These are phyloP conservation scores for Taphrina sp. DNA, from an alignment of 1,139 yeast species.

Conservation along the genomic window DNA sequence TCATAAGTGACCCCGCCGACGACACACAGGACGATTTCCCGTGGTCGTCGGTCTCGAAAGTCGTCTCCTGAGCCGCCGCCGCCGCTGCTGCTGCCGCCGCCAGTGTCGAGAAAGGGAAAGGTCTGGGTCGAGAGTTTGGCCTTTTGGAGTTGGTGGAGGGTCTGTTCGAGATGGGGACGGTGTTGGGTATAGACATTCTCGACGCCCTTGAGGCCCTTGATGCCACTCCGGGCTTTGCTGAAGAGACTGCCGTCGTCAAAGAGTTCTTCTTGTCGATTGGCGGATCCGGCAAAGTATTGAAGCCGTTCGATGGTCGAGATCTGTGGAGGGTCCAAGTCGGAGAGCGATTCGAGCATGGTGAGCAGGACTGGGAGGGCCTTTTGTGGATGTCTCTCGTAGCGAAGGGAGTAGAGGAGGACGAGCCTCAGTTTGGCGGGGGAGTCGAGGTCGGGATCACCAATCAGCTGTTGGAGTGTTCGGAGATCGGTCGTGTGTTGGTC, in stretches of 20 bases:
- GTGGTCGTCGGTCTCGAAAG: constrained; percentile 52
- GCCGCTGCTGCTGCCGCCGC: no score
- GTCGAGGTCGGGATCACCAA: constrained; percentile 43
- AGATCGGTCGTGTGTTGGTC: constrained; percentile 55
- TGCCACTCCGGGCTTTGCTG: constrained; percentile 49
- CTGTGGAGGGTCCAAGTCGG: constrained; percentile 10
- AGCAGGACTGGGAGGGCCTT: constrained; percentile 47
- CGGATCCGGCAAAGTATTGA: constrained; percentile 48
- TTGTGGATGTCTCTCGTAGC: constrained; percentile 55
- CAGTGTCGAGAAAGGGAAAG: constrained; percentile 54
- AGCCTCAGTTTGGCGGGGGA: constrained; percentile 52
- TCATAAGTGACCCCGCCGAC: constrained; percentile 92
- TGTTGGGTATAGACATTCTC: constrained; percentile 70
- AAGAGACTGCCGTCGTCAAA: constrained; percentile 47
- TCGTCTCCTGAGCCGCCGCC: constrained; percentile 37
- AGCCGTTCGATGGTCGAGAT: constrained; percentile 41
- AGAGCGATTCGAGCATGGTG: constrained; percentile 3
- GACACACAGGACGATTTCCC: constrained; percentile 75
- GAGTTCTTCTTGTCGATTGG: constrained; percentile 51
- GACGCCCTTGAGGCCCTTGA: constrained; percentile 50
- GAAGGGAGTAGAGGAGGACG: constrained; percentile 67
- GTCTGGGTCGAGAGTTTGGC: constrained; percentile 53
- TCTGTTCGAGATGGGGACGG: constrained; percentile 64
- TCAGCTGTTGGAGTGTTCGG: constrained; percentile 45
- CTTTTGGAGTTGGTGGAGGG: constrained; percentile 53